Evolutionary conservation across 305 asterid genomes (phyloP).

Genomic region (Andrographis paniculata): DNA sequence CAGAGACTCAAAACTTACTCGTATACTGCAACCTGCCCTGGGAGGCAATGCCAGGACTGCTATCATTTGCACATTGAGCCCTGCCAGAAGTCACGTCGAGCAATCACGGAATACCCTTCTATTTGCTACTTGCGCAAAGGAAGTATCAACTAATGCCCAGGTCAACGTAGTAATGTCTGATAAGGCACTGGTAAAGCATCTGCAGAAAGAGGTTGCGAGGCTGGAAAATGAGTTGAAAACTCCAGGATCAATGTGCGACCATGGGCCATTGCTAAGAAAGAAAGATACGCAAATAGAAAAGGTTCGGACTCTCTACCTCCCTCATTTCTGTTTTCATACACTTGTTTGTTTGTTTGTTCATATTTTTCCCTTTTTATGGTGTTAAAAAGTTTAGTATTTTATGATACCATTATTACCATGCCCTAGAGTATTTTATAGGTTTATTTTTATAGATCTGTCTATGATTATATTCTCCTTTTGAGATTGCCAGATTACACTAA

Average conservation of each 20-base stretch:
- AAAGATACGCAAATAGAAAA: slow-evolving; percentile 82
- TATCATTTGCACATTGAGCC: slow-evolving; percentile 88
- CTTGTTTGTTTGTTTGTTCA: neutral
- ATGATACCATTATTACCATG: too few relatives aligned
- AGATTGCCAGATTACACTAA: neutral
- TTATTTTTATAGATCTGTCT: neutral
- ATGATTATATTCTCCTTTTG: neutral
- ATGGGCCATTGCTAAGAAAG: slow-evolving; percentile 60
- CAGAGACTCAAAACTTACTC: slow-evolving; percentile 93
- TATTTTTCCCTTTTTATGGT: neutral
- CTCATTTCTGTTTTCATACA: too few relatives aligned
- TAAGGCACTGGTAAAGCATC: slow-evolving; percentile 95
- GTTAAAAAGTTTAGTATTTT: neutral
- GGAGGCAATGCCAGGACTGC: slow-evolving; percentile 99
- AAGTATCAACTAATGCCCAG: slow-evolving; percentile 90
- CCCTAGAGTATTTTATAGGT: neutral
- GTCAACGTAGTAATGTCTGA: slow-evolving; percentile 99
- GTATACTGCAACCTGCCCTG: slow-evolving; percentile 87
- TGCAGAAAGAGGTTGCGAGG: slow-evolving; percentile 93
- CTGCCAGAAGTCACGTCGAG: slow-evolving; percentile 92
- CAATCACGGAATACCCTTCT: slow-evolving; percentile 93
- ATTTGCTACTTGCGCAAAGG: slow-evolving; percentile 94
- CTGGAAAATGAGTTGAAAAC: slow-evolving; percentile 78
- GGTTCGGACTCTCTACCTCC: slow-evolving; percentile 29
- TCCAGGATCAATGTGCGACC: slow-evolving; percentile 71